Conservation (phyloP, 106 monocot genomes). For the Gastrodia elata region DNA sequence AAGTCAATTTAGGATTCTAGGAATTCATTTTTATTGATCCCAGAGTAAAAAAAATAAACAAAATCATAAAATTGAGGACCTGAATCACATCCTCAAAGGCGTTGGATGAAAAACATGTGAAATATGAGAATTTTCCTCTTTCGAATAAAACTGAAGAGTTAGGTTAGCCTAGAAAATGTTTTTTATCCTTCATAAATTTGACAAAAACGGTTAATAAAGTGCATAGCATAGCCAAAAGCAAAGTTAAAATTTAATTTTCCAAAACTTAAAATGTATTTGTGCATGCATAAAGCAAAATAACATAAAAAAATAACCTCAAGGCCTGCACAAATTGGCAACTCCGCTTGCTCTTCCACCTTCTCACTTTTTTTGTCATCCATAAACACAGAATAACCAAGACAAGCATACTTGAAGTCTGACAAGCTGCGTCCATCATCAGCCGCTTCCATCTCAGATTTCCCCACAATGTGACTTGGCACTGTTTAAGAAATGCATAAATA, state of each 20-base stretch:
- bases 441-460: constrained; percentile 48
- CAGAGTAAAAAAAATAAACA: too few species aligned
- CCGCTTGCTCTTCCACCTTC: constrained; percentile 24
- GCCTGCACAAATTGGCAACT: constrained; percentile 50
- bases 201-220: background rate
- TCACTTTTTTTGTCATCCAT: constrained; percentile 23
- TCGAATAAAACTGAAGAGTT: too few species aligned
- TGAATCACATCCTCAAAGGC: too few species aligned
- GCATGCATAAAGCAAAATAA: background rate
- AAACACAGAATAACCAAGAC: constrained; percentile 42
- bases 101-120: too few species aligned
- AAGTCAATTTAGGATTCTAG: too few species aligned
- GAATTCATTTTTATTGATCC: too few species aligned
- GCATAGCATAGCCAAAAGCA: background rate
- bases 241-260: background rate
- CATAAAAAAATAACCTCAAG: constrained; percentile 31
- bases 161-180: background rate
- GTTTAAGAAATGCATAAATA: background rate
- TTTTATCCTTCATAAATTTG: background rate
- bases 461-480: constrained; percentile 34
- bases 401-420: constrained; percentile 42
- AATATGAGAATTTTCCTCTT: too few species aligned
- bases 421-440: constrained; percentile 25
- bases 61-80: too few species aligned
- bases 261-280: too few species aligned